phyloP scores from a whole-genome alignment of 257 asterid species.

The Cinchona pubescens region DNA sequence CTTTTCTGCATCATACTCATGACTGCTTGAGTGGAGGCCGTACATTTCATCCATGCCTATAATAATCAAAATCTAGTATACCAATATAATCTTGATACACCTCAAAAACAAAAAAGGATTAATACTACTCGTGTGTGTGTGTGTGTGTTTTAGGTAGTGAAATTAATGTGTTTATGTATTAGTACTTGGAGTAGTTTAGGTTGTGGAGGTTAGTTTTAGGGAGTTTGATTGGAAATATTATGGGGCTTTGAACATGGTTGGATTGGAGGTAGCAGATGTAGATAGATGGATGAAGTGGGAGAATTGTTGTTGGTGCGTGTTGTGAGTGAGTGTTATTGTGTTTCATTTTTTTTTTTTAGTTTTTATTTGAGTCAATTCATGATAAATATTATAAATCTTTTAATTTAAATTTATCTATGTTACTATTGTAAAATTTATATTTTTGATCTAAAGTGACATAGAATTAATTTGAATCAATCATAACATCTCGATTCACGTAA shows the following conservation, averaged over 20 bases:
- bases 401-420: too few species aligned
- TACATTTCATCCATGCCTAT: conserved; percentile 40
- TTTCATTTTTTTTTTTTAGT: too few species aligned
- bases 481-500: too few species aligned
- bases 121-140: not conserved
- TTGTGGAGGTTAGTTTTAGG: not conserved
- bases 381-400: too few species aligned
- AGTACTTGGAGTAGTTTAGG: too few species aligned
- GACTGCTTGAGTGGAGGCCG: conserved; percentile 24
- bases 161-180: not conserved
- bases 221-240: not conserved
- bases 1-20: conserved; percentile 40
- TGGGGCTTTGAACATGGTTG: conserved; percentile 8
- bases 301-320: conserved; percentile 4
- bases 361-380: too few species aligned
- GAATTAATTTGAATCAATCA: too few species aligned
- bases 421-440: too few species aligned
- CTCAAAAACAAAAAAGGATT: not conserved
- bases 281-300: not conserved
- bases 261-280: conserved; percentile 8
- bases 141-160: not conserved
- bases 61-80: not conserved
- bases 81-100: not conserved
- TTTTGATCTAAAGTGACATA: too few species aligned
- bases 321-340: not conserved